Evolutionary conservation across 257 asterid genomes (phyloP), one percentile per base, ranked within the genome.

Genomic region (Nicotiana tabacum): DNA sequence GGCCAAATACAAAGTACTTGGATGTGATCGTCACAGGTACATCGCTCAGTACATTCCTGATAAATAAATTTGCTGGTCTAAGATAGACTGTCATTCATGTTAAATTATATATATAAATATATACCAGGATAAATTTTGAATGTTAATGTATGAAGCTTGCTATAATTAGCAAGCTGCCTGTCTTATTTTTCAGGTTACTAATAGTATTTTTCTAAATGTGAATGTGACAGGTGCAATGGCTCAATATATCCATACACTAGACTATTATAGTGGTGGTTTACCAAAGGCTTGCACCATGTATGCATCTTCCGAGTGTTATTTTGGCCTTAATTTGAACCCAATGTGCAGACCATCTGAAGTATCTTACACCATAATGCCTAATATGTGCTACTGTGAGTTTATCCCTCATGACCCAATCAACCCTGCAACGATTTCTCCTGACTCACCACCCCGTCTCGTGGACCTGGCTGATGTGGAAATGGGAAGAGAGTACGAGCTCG

Each of bases 361-460:
- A 0, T 86, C 93, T 17, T 94, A 93, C 90, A 91, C 97, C 72
- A 90, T 94, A 88, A 93, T 94, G 97, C 97, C 98, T 0, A 93
- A 94, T 87, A 93, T 92, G 98, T 95, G 95, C n/a, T 93, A 93
- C 81, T 94, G 91, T 70, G 98, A 93, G 85, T 93, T 94, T 83
- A 84, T 94, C 74, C 93, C 90, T 0, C 96, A 90, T 39, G 92
- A 88, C 58, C 82, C 88, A 33, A 66, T 18, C 58, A 83, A 86
- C 16, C 90, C 88, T 9, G 86, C 65, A 0, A n/a, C 32, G 12
- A 39, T 83, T 12, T 82, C 85, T 9, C 84, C 84, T 2, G 90
- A 85, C 21, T 51, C 88, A 2, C 93, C 94, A 2, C 91, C 88
- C 57, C 57, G 51, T 9, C 87, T 90, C 6, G 92, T 92, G 39